Base-by-base conservation (phyloP, 2,329 filamentous ascomycete genomes). In the Colletotrichum sp. region DNA sequence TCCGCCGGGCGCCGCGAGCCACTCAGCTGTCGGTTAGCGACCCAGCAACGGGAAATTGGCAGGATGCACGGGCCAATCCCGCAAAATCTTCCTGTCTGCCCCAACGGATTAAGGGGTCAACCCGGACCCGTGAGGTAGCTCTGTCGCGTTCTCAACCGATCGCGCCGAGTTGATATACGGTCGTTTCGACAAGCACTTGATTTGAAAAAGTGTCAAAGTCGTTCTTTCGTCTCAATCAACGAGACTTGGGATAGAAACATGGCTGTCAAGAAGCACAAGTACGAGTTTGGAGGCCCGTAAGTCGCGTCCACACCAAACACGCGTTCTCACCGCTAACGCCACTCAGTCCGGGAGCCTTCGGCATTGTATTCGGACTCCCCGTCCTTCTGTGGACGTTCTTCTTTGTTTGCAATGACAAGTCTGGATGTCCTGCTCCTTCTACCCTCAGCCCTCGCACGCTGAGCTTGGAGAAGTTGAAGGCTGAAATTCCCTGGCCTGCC, bases 331-430 rank as follows among this genome's bases (percentile, higher is more conserved):
- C 34, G 62, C 72, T 71, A 24, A 67, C 36, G 12, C 1, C 10
- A 22, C 4, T 8, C 28, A 96, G 95, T 62, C 86, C 93, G 65
- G 95, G 95, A 72, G 94, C 94, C 30, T 89, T 92, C 30, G 90
- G 87, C 67, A 94, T 98, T 79, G 93, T 94, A 24, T 93, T 96
- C 80, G 93, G 93, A 65, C 91, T 98, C 1, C 96, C 96, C 0
- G 75, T 95, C 26, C 87, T 95, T 66, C 90, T 95, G 81, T 96
- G 96, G 83, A 84, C 92, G 72, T 92, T 95, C 80, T 90, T 92
- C 66, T 96, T 98, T 80, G 88, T 94, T 80, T 98, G 96, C 89
- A 98, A 98, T 84, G 95, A 98, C 82, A 88, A 96, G 71, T 92
- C 94, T 7, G 96, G 96, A 72, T 98, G 96, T 81, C 96, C 96